Evolutionary conservation across 306 rosid genomes (phyloP).

Genomic region (Casuarina equisetifolia): DNA sequence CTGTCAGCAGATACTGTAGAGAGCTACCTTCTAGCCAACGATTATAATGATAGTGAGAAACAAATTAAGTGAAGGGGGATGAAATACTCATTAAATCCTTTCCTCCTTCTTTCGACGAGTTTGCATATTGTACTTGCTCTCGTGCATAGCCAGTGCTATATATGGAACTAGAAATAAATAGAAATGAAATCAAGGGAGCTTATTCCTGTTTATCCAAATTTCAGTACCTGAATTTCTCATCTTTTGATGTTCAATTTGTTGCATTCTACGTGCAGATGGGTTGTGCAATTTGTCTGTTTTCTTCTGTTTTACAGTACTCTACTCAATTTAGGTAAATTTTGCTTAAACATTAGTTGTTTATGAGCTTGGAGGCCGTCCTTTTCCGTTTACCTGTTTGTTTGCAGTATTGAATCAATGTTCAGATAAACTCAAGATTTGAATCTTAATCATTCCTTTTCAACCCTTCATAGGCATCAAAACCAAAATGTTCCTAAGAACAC

Average conservation of each 20-base stretch:
- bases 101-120: background rate
- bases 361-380: constrained; percentile 41
- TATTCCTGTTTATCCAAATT: constrained; percentile 14
- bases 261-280: constrained; percentile 18
- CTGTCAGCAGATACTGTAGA: background rate
- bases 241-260: constrained; percentile 13
- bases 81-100: background rate
- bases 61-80: background rate
- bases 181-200: constrained; percentile 12
- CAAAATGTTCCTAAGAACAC: constrained; percentile 26
- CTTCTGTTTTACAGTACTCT: background rate
- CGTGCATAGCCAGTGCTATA: background rate
- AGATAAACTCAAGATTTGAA: constrained; percentile 27
- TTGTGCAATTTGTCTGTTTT: constrained; percentile 29
- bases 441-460: constrained; percentile 7
- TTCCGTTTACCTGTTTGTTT: constrained; percentile 29
- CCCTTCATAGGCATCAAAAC: constrained; percentile 30
- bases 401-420: constrained; percentile 25
- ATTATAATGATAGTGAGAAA: background rate
- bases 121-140: constrained; percentile 2
- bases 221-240: constrained; percentile 7
- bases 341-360: constrained; percentile 33
- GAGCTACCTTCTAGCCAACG: background rate
- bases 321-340: constrained; percentile 19
- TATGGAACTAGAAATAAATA: background rate